A percentile compares a stretch with the other conserved stretches of the same genome.
phyloP scores from a whole-genome alignment of 495 filamentous ascomycete genomes.

The Penicillium arizonense region DNA sequence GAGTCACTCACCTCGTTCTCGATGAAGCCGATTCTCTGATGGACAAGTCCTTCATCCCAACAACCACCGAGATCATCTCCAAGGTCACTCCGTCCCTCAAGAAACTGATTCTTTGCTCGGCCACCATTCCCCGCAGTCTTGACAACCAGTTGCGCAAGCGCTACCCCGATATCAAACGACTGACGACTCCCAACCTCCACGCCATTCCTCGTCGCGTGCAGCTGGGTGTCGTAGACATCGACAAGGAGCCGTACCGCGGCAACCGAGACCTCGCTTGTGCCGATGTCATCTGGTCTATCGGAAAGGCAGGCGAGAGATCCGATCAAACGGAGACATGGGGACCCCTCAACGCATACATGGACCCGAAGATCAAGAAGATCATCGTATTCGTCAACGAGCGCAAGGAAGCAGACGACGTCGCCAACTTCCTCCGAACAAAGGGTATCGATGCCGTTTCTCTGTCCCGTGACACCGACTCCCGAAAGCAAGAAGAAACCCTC shows the following conservation, averaged over 20 bases:
- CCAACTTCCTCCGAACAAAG: constrained; percentile 75
- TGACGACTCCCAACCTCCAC: constrained; percentile 93
- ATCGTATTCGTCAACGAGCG: constrained; percentile 98
- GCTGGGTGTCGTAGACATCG: constrained; percentile 87
- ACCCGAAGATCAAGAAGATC: constrained; percentile 72
- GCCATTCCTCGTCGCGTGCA: constrained; percentile 94
- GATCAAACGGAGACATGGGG: constrained; percentile 27
- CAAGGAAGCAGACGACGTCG: constrained; percentile 78
- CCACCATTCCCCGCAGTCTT: constrained; percentile 87
- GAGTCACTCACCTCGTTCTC: constrained; percentile 81
- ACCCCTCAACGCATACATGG: constrained; percentile 32
- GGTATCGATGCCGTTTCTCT: constrained; percentile 84
- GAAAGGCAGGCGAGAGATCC: constrained; percentile 60
- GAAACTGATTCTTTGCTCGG: constrained; percentile 93
- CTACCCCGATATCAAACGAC: constrained; percentile 77
- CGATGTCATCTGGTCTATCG: constrained; percentile 90
- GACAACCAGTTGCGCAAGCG: constrained; percentile 76
- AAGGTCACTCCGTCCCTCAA: constrained; percentile 71
- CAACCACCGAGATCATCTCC: constrained; percentile 78
- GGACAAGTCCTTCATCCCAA: constrained; percentile 84
- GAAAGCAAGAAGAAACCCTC: constrained; percentile 70
- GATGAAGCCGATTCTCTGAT: constrained; percentile 96
- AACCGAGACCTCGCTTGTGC: constrained; percentile 91
- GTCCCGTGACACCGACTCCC: constrained; percentile 73
- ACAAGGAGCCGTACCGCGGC: constrained; percentile 83